A percentile compares a stretch with the other conserved stretches of the same genome.
Conservation (phyloP, 257 asterid genomes). For the Solanum rostratum region DNA sequence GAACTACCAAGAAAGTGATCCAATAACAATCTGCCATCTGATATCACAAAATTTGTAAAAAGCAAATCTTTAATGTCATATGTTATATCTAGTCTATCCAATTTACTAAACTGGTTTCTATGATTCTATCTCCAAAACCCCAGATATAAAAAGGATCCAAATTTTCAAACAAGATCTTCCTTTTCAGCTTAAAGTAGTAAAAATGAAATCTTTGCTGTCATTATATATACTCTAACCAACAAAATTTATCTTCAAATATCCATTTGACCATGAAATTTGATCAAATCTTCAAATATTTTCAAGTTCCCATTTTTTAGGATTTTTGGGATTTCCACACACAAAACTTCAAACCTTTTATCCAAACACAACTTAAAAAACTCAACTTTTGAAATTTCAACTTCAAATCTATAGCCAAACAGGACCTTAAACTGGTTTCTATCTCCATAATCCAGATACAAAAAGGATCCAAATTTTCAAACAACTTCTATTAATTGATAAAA, state of each 20-base stretch:
- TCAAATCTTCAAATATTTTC: too few species aligned
- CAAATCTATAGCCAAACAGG: too few species aligned
- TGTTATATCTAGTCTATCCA: not conserved
- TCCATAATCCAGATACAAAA: not conserved
- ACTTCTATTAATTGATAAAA: not conserved
- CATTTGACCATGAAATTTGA: too few species aligned
- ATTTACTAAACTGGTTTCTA: not conserved
- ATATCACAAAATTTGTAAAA: not conserved
- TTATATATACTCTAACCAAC: not conserved
- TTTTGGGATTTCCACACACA: too few species aligned
- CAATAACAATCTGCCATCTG: conserved; percentile 15
- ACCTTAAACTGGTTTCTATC: not conserved
- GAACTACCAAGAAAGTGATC: conserved; percentile 9
- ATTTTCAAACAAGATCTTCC: not conserved
- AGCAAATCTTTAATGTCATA: not conserved
- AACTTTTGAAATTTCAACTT: too few species aligned
- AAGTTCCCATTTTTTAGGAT: too few species aligned
- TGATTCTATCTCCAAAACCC: not conserved
- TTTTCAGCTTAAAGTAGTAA: too few species aligned
- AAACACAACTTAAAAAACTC: too few species aligned
- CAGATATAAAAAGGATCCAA: not conserved
- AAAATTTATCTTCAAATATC: too few species aligned
- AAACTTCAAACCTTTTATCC: too few species aligned
- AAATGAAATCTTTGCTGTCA: not conserved
- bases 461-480: not conserved